phyloP scores from a whole-genome alignment of 805 yeast genomes.

The Cephaloascus albidus region DNA sequence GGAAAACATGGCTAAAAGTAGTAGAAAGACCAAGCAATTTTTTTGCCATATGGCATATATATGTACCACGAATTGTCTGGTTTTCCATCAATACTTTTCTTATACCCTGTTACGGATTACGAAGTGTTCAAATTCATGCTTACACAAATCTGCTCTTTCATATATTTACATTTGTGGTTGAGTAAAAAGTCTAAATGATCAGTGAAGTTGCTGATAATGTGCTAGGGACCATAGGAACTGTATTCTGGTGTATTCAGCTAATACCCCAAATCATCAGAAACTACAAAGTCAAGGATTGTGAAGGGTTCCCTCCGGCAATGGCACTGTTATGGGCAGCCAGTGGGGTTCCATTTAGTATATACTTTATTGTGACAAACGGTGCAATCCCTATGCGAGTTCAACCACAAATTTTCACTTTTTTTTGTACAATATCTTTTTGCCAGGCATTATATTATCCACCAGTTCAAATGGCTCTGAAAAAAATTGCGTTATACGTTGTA shows the following conservation, averaged over 20 bases:
- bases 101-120: too few species aligned
- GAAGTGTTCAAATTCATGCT: too few species aligned
- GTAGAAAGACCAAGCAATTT: too few species aligned
- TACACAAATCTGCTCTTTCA: too few species aligned
- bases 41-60: too few species aligned
- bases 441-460: constrained; percentile 50
- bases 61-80: too few species aligned
- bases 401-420: constrained; percentile 44
- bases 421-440: constrained; percentile 36
- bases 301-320: constrained; percentile 86
- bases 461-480: constrained; percentile 16
- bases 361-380: constrained; percentile 36
- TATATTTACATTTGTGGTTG: too few species aligned
- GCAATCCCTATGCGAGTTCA: constrained; percentile 43
- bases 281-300: constrained; percentile 67
- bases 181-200: too few species aligned
- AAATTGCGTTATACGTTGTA: constrained; percentile 17
- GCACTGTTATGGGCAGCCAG: constrained; percentile 71
- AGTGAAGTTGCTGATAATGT: constrained; percentile 53
- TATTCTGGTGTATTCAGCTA: constrained; percentile 87
- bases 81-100: too few species aligned
- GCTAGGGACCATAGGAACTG: constrained; percentile 82
- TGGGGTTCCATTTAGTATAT: constrained; percentile 46
- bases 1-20: too few species aligned
- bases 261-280: constrained; percentile 79